Base-by-base conservation (phyloP, 192 early-diverging fungal genomes). In the Entomortierella beljakovae region DNA sequence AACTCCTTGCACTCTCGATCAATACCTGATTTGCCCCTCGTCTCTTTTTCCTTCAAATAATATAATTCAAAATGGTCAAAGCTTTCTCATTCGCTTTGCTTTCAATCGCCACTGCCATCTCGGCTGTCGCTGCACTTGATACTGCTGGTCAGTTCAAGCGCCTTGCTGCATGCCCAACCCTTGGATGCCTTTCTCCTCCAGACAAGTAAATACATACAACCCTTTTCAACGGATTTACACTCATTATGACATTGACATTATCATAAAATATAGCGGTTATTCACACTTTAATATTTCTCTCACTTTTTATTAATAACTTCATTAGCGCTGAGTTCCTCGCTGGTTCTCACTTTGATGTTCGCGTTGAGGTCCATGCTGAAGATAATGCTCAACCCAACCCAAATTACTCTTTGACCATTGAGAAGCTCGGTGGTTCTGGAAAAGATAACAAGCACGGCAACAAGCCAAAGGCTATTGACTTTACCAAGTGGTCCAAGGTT, bases 301-400 rank as follows among this genome's bases (percentile, higher is more conserved):
- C 25, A 34, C 23, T 37, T 7, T 40, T 52, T 1, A 20, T 43
- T 68, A 8, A 8, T 3, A 2, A 40, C 32, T 22, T 34, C 7
- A 46, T 34, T 23, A 85, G 84, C 9, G 70, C 88, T 22, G 86
- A 88, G 66, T 90, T 90, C 68, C 46, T 90, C 48, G 73, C 85
- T 54, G 87, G 84, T 35, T 72, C 86, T 42, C 64, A 76, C 64
- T 90, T 90, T 64, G 89, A 90, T 65, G 81, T 90, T 37, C 81
- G 88, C 40, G 81, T 90, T 49, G 89, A 90, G 68, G 61, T 90
- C 5, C 88, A 90, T 68, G 82, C 82, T 37, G 84, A 88, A 56
- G 64, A 72, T 56, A 74, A 80, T 50, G 61, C 62, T 49, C 74
- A 79, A 68, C 79, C 80, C 55, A 80, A 81, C 69, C 72, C 83